Percentiles rank a stretch among this genome's conserved stretches.
phyloP scores from a whole-genome alignment of 441 rosid species.

The Syzygium syzygioides region DNA sequence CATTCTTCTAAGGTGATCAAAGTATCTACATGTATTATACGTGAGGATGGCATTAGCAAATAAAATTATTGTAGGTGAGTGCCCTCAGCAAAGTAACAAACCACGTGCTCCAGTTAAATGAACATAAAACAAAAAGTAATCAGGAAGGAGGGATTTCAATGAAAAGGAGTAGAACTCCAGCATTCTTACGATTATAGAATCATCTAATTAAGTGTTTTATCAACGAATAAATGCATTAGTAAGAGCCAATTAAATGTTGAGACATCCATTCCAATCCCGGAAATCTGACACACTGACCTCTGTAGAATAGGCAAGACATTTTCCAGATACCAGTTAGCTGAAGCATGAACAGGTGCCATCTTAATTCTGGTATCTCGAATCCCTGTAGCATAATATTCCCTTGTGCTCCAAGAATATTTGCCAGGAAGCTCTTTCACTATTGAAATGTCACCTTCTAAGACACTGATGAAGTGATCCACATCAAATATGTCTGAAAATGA shows the following conservation, averaged over 20 bases:
- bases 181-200: background rate
- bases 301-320: slow-evolving; percentile 56
- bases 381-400: slow-evolving; percentile 76
- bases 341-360: slow-evolving; percentile 64
- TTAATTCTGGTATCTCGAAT: slow-evolving; percentile 70
- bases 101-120: background rate
- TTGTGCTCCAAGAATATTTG: slow-evolving; percentile 56
- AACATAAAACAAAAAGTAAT: background rate
- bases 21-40: background rate
- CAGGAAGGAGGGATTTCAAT: background rate
- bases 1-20: background rate
- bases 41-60: background rate
- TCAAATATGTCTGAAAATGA: slow-evolving; percentile 60
- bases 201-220: background rate
- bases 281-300: slow-evolving; percentile 31
- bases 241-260: background rate
- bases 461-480: slow-evolving; percentile 49
- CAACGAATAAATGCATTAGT: background rate
- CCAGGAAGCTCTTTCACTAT: slow-evolving; percentile 47
- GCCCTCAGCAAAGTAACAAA: background rate
- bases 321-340: slow-evolving; percentile 61
- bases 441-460: slow-evolving; percentile 37
- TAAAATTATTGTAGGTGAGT: background rate
- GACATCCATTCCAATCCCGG: background rate
- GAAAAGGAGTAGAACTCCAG: background rate